Base-by-base conservation (phyloP, 768 basidiomycete species). In the Suillus americanus region DNA sequence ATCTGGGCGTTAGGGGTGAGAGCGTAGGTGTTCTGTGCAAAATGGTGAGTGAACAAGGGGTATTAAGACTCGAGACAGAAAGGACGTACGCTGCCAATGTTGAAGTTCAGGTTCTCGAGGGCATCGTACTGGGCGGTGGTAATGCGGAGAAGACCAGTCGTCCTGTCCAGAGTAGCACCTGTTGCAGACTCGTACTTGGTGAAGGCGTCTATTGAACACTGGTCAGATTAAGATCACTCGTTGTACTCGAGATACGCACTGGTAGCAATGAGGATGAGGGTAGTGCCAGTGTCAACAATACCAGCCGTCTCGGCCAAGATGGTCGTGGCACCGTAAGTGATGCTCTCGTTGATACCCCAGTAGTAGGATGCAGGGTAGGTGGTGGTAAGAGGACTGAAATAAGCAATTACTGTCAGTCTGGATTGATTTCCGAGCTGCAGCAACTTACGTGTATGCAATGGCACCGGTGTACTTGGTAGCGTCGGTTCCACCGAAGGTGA, bases 331-430 rank as follows among this genome's bases (percentile, higher is more conserved):
- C 85, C 84, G 64, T 86, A 87, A n/a, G 75, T 78, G 64, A 88
- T 77, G 63, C 79, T 79, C 73, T 87, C 81, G 70, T 86, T 77
- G 65, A 89, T 85, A 33, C 87, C 87, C 87, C 86, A 88, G 79
- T 80, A 87, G 30, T 73, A 67, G 59, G 66, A 74, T 38, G 84
- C 79, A 33, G 86, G 86, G 23, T 60, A 69, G 5, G 81, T 83
- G 23, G 60, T 67, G 5, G 86, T 88, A 41, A 51, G 25, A 16
- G 50, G 50, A 51, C 50, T 51, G 50, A 16, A 51, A 16, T 23
- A 46, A 46, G 45, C 3, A 16, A 51, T 18, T 18, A 16, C 14
- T 28, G 25, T 28, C 14, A 51, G 25, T 51, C 25, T 2, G 50
- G 16, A 51, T 51, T 8, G 7, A 51, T 51, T 13, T 28, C 7